Conservation (phyloP, 225 moss, liverwort and hornwort species). For the Physcomitrellopsis africana region DNA sequence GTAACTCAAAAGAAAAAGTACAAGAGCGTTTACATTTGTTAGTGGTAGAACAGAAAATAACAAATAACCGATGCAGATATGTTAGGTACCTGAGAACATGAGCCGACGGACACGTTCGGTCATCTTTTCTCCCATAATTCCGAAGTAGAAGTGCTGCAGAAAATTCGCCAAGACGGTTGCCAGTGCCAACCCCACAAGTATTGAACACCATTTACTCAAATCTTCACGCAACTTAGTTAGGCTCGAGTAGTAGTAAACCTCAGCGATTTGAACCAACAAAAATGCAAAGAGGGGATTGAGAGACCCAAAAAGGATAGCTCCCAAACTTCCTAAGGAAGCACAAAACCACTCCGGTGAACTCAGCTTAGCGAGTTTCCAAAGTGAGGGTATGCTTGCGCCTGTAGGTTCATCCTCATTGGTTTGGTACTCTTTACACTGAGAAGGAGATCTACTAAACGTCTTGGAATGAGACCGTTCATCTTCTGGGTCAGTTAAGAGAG, state of each 20-base stretch:
- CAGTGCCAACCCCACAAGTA: slow-evolving; percentile 62
- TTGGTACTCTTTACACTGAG: slow-evolving; percentile 45
- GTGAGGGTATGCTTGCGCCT: slow-evolving; percentile 42
- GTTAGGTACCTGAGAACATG: slow-evolving; percentile 66
- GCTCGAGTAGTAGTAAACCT: slow-evolving; percentile 54
- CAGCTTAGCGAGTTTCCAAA: slow-evolving; percentile 61
- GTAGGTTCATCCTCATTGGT: slow-evolving; percentile 36
- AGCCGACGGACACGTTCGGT: slow-evolving; percentile 71
- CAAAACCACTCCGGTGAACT: slow-evolving; percentile 74
- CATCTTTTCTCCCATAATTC: slow-evolving; percentile 77
- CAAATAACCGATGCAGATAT: background rate
- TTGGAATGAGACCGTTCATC: slow-evolving; percentile 74
- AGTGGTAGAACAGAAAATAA: slow-evolving; percentile 1
- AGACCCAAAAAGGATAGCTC: slow-evolving; percentile 63
- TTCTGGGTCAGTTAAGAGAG: slow-evolving; percentile 64
- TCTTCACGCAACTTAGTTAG: slow-evolving; percentile 40
- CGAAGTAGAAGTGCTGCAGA: slow-evolving; percentile 75
- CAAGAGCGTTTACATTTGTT: background rate
- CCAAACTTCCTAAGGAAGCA: slow-evolving; percentile 57
- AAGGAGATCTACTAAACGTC: slow-evolving; percentile 63
- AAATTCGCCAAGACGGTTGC: slow-evolving; percentile 65
- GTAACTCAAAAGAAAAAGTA: background rate
- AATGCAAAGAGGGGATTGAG: slow-evolving; percentile 73
- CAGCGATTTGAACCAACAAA: slow-evolving; percentile 65
- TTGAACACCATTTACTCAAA: slow-evolving; percentile 58